A percentile compares a stretch with the other conserved stretches of the same genome.
Conservation (phyloP, 768 basidiomycete species). For the Tremella yokohamensis region DNA sequence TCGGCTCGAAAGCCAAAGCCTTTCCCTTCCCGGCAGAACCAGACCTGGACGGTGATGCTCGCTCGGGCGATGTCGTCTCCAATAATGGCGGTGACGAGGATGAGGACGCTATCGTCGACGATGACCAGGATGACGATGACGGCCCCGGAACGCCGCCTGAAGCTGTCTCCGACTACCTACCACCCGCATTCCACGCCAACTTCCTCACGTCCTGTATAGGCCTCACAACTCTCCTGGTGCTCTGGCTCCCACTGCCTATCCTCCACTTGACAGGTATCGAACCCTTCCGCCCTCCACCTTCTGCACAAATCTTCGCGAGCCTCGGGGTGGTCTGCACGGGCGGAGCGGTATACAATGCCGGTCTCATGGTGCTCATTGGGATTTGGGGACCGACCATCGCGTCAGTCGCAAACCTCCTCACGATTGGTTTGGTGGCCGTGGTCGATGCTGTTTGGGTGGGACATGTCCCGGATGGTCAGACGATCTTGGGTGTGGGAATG, state of each 20-base stretch:
- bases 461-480: slow-evolving; percentile 65
- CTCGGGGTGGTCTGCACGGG: slow-evolving; percentile 67
- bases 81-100: not conserved
- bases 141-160: slow-evolving; percentile 51
- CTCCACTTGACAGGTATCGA: slow-evolving; percentile 67
- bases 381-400: slow-evolving; percentile 83
- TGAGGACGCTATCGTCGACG: not conserved
- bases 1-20: not conserved
- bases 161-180: slow-evolving; percentile 54
- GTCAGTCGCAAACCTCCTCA: slow-evolving; percentile 88
- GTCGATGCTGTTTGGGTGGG: slow-evolving; percentile 72
- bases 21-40: not conserved
- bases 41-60: not conserved
- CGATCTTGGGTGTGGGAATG: slow-evolving; percentile 69
- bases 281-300: slow-evolving; percentile 62
- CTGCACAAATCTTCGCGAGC: slow-evolving; percentile 52
- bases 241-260: slow-evolving; percentile 77
- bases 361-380: slow-evolving; percentile 80
- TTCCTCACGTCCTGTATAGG: slow-evolving; percentile 77
- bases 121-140: not conserved
- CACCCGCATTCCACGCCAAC: slow-evolving; percentile 82
- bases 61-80: not conserved
- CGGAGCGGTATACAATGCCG: slow-evolving; percentile 74
- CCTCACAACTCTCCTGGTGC: slow-evolving; percentile 63
- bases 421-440: slow-evolving; percentile 80